Evolutionary conservation across 352 stramenopile genomes (phyloP), one percentile per base, ranked within the genome.

Genomic region (Achlya hypogyna): DNA sequence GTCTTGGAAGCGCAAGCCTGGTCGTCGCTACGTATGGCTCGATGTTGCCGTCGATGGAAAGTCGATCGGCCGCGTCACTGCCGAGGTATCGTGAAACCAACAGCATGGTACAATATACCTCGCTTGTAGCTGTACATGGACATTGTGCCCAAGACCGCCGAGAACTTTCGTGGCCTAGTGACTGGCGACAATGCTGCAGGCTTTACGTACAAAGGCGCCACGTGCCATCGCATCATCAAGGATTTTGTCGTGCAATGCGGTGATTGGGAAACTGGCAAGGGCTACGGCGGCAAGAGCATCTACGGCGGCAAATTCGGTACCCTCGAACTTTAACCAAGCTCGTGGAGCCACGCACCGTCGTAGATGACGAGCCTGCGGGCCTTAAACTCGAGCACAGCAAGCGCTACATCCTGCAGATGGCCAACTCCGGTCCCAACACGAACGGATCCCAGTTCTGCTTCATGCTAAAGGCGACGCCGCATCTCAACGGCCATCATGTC

Each of bases 381-480:
- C 97, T 98, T 63, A 23, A 65, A 23, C 56, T 90, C 54, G 86
- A 90, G 67, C 82, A 92, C 71, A 73, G 72, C 25, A 74, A 78
- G 53, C 75, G 75, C 34, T 89, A 88, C 25, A 75, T 97, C 59
- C 81, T 97, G 20, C 93, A 97, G 63, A 99, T 99, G 97, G 97
- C 97, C 32, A 99, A 99, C 74, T 84, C 88, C 35, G 97, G 97
- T 0, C 85, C 79, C 23, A 93, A 98, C 75, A 99, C 97, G 5
- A 99, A 99, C 72, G 97, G 97, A 27, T 97, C 83, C 59, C 98
- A 99, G 78, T 99, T 99, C 76, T 99, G 99, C 78, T 98, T 99
- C 63, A 99, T 93, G 84, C 69, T 94, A 53, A 77, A 74, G 47
- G 64, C 82, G 0, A 72, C 81, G 40, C 81, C 81, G 25, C 81